Evolutionary conservation across 495 filamentous ascomycete species (phyloP).

Genomic region (Neohortaea acidophila): DNA sequence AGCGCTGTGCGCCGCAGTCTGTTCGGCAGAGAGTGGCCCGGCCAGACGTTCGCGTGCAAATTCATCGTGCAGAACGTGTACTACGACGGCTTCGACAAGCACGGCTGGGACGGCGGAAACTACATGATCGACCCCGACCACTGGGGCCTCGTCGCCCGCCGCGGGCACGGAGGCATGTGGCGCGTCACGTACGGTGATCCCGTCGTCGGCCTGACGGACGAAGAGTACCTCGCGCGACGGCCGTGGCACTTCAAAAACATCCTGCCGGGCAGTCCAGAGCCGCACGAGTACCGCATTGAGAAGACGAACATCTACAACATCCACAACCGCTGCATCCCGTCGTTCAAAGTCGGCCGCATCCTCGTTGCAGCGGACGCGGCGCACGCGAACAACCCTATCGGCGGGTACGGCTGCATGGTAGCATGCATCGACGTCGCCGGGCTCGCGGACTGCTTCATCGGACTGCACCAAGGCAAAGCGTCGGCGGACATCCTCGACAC

Average conservation of each 20-base stretch:
- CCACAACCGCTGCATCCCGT: slow-evolving; percentile 11
- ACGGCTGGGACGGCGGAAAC: slow-evolving; percentile 17
- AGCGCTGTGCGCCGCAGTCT: slow-evolving; percentile 12
- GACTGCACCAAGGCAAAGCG: slow-evolving; percentile 7
- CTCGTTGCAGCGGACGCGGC: slow-evolving; percentile 16
- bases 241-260: slow-evolving; percentile 12
- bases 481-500: slow-evolving; percentile 14
- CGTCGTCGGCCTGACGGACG: slow-evolving; percentile 8
- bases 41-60: slow-evolving; percentile 11
- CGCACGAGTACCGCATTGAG: slow-evolving; percentile 11
- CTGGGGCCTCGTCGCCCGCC: slow-evolving; percentile 17
- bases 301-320: slow-evolving; percentile 11
- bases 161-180: slow-evolving; percentile 14
- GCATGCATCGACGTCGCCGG: slow-evolving; percentile 13
- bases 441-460: slow-evolving; percentile 16
- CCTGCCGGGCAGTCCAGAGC: slow-evolving; percentile 11
- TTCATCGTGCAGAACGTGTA: slow-evolving; percentile 17
- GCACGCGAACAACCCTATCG: slow-evolving; percentile 6
- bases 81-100: slow-evolving; percentile 17
- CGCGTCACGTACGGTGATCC: slow-evolving; percentile 15
- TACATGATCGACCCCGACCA: slow-evolving; percentile 16
- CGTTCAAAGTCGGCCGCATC: slow-evolving; percentile 11
- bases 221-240: slow-evolving; percentile 7
- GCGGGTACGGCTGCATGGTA: slow-evolving; percentile 11
- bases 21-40: slow-evolving; percentile 13